Base-by-base conservation (phyloP, 139 green algal species). In the Diplosphaera chodatii region DNA sequence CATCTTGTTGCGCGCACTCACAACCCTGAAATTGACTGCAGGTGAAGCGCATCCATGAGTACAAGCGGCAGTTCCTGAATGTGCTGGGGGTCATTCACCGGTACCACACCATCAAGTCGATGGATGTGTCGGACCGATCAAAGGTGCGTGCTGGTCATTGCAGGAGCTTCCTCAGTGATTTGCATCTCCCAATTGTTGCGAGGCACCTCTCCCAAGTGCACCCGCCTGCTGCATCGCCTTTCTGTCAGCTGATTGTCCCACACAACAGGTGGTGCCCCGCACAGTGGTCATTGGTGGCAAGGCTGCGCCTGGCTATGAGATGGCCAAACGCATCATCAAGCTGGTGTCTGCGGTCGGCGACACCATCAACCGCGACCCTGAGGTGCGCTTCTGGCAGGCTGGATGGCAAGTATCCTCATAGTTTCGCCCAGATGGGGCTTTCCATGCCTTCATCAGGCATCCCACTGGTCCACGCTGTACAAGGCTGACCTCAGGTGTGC, bases 31-130 rank as follows among this genome's bases (percentile, higher is more conserved):
- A n/a, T n/a, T n/a, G n/a, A n/a, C n/a, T n/a, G 34, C 89, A 98
- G 86, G 86, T 98, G 72, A 98, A 99, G 86, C 89, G 95, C 69
- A 98, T 99, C 72, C 94, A 98, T 83, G 94, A 99, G 87, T 99
- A 99, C 91, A 99, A 99, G 92, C 85, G 95, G 64, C 95, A 99
- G 90, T 83, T 93, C 75, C 74, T 97, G 32, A 97, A 97, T 78
- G 75, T 97, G 67, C 82, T 97, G 69, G 86, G 82, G 72, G 86
- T 96, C 77, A 89, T 96, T 72, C 83, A 83, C 68, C 87, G 90
- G 37, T 98, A 97, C 83, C 91, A 97, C 74, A 74, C 89, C 77
- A 91, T 99, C 65, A 96, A 95, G 83, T 80, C 78, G 56, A 96
- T 97, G 91, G 87, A 73, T 22, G 83, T 88, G 1, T 87, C 88